These are phyloP conservation scores for Chenopodium berlandieri DNA, from an alignment of 148 eudicot species.

Conservation along the genomic window DNA sequence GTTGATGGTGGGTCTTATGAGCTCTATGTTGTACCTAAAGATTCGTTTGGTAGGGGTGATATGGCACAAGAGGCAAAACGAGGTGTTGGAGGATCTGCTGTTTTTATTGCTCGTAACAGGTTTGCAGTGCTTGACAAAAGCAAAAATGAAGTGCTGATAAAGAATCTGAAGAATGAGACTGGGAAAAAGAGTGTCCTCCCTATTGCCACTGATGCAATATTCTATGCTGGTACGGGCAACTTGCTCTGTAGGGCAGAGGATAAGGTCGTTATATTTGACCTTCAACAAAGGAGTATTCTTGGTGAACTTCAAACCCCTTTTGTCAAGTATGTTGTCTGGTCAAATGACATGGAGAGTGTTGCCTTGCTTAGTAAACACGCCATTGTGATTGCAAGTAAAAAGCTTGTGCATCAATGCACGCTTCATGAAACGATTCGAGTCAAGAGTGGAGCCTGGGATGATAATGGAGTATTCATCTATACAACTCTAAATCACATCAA, in stretches of 20 bases:
- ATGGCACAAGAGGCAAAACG: constrained; percentile 66
- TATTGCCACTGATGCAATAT: constrained; percentile 68
- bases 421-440: constrained; percentile 84
- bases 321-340: constrained; percentile 82
- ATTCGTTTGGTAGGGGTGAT: constrained; percentile 62
- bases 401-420: constrained; percentile 74
- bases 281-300: constrained; percentile 72
- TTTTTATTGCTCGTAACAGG: constrained; percentile 81
- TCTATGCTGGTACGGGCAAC: constrained; percentile 83
- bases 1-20: constrained; percentile 83
- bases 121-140: constrained; percentile 84
- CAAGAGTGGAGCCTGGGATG: constrained; percentile 94
- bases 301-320: constrained; percentile 79
- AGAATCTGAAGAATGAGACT: constrained; percentile 75
- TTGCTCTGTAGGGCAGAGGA: constrained; percentile 82
- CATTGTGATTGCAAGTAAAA: constrained; percentile 68
- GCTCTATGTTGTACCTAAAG: constrained; percentile 69
- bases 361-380: constrained; percentile 82
- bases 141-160: constrained; percentile 62
- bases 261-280: constrained; percentile 71
- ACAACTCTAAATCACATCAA: constrained; percentile 78
- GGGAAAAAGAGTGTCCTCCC: constrained; percentile 71
- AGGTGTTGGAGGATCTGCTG: constrained; percentile 75
- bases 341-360: constrained; percentile 86
- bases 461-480: constrained; percentile 82